Conservation (phyloP, 2,329 filamentous ascomycete genomes). For the Pseudogymnoascus sp. region DNA sequence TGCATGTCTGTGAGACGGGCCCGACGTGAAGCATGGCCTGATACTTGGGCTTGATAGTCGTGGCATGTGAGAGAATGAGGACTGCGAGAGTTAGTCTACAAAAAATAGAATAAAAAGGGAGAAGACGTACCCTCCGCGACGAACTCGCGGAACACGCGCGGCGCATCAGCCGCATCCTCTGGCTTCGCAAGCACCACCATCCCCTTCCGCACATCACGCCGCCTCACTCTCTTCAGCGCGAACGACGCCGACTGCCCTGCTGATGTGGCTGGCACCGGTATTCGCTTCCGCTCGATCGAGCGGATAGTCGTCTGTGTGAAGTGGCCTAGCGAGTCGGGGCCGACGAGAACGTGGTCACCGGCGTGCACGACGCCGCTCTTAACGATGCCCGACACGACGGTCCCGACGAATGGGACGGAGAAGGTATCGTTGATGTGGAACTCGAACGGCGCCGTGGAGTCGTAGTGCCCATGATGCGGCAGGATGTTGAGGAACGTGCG, state of each 20-base stretch:
- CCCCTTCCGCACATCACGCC: conserved; percentile 91
- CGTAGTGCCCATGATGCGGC: conserved; percentile 88
- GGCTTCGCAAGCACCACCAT: conserved; percentile 91
- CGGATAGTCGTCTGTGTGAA: conserved; percentile 82
- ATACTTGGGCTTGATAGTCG: conserved; percentile 93
- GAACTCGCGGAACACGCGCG: conserved; percentile 67
- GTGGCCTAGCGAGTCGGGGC: conserved; percentile 82
- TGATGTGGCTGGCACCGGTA: conserved; percentile 75
- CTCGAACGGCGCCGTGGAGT: conserved; percentile 79
- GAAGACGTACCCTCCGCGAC: conserved; percentile 57
- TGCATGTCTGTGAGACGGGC: conserved; percentile 87
- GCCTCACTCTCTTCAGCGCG: conserved; percentile 74
- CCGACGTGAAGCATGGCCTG: conserved; percentile 98
- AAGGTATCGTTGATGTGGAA: conserved; percentile 97
- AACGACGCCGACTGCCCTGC: conserved; percentile 92
- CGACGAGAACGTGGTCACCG: conserved; percentile 82
- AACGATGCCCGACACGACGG: conserved; percentile 89
- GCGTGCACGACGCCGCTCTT: conserved; percentile 81
- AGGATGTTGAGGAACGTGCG: conserved; percentile 91
- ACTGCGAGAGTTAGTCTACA: conserved; percentile 40
- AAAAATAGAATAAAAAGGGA: neutral
- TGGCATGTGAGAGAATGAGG: conserved; percentile 88
- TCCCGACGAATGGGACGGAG: conserved; percentile 93
- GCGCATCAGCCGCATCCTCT: conserved; percentile 50
- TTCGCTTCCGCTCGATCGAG: conserved; percentile 90